phyloP scores from a whole-genome alignment of 2,329 filamentous ascomycete species.

The Aspergillus sp. region DNA sequence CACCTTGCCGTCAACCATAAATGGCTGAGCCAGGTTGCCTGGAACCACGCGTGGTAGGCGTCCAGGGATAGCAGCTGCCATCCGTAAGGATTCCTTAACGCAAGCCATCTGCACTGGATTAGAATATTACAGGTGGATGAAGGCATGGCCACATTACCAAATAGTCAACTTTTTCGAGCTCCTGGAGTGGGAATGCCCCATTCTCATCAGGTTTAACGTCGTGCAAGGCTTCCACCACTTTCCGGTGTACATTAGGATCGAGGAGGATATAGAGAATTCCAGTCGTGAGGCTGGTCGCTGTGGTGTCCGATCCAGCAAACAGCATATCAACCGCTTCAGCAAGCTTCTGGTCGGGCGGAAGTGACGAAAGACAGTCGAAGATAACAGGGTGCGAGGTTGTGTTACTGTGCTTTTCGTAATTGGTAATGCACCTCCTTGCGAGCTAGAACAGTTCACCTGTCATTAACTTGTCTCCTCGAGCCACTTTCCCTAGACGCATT shows the following conservation, averaged over 20 bases:
- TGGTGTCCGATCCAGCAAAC: background rate
- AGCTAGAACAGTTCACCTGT: background rate
- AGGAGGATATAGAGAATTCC: background rate
- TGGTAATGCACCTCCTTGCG: background rate
- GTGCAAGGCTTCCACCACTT: background rate
- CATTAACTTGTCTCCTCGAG: background rate
- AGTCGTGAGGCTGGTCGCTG: background rate
- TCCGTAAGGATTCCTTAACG: background rate
- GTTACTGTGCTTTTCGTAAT: background rate
- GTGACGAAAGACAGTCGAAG: background rate
- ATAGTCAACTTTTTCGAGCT: background rate
- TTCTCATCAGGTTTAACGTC: background rate
- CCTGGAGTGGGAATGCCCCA: background rate
- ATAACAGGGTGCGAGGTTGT: background rate
- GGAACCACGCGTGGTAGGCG: background rate
- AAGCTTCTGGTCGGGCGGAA: background rate
- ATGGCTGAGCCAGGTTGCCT: background rate
- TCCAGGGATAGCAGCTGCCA: background rate
- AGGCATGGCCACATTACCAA: background rate
- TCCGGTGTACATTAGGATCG: background rate
- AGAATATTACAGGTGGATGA: background rate
- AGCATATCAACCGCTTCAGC: background rate
- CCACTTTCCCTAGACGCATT: no score
- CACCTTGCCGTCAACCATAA: background rate
- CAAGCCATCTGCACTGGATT: background rate